These are phyloP conservation scores for Stagonosporopsis tanaceti DNA, from an alignment of 2,329 filamentous ascomycete species.

Conservation along the genomic window DNA sequence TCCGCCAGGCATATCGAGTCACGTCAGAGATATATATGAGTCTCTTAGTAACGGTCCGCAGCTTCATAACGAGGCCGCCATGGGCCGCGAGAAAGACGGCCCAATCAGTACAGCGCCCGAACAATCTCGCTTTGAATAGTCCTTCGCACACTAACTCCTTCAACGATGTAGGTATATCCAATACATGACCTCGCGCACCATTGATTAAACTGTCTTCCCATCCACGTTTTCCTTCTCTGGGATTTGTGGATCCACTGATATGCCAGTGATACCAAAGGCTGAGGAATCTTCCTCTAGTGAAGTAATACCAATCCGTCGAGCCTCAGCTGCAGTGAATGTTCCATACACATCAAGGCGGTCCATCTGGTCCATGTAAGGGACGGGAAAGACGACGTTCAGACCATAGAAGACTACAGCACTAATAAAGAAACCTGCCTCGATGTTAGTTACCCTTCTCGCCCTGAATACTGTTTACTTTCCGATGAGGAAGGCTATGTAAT, in stretches of 20 bases:
- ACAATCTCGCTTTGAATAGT: background rate
- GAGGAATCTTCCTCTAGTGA: slow-evolving; percentile 30
- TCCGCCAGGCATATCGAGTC: slow-evolving; percentile 3
- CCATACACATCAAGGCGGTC: slow-evolving; percentile 57
- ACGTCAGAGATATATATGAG: slow-evolving; percentile 6
- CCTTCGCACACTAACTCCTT: background rate
- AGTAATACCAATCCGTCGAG: slow-evolving; percentile 51
- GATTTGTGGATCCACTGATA: background rate
- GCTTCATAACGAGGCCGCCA: background rate
- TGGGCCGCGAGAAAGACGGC: background rate
- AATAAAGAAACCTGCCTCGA: slow-evolving; percentile 50
- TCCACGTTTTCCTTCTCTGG: slow-evolving; percentile 2
- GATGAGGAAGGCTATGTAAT: slow-evolving; percentile 59
- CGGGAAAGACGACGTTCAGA: slow-evolving; percentile 53
- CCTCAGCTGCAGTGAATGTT: slow-evolving; percentile 56
- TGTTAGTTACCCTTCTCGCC: background rate
- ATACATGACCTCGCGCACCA: background rate
- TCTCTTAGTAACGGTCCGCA: background rate
- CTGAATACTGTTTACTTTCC: slow-evolving; percentile 35
- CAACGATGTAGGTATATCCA: background rate
- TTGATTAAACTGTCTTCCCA: slow-evolving; percentile 13
- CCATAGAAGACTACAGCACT: slow-evolving; percentile 44
- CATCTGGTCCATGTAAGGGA: slow-evolving; percentile 52
- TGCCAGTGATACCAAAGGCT: slow-evolving; percentile 5
- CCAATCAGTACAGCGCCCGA: background rate